Percentiles rank a stretch among this genome's conserved stretches.
Evolutionary conservation across 805 yeast species (phyloP).

Genomic region (Ogataea paradorogensis): DNA sequence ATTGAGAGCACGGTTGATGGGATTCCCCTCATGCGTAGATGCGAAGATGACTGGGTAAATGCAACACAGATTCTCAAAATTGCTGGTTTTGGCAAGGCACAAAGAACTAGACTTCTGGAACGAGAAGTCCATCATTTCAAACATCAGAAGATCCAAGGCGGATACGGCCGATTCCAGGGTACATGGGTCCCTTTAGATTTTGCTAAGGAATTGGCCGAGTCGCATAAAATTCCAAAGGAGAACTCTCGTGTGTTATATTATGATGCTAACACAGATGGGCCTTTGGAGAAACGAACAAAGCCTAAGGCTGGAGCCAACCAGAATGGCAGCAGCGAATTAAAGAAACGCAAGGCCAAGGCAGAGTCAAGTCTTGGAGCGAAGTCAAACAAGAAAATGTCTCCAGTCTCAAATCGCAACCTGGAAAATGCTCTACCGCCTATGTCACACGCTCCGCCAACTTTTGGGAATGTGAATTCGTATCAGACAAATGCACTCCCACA

Average conservation of each 20-base stretch:
- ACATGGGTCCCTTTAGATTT: conserved; percentile 77
- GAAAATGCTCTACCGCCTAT: not conserved
- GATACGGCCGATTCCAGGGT: conserved; percentile 82
- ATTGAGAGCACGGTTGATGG: conserved; percentile 65
- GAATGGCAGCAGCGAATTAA: conserved; percentile 18
- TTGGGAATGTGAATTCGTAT: conserved; percentile 9
- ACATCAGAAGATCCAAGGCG: conserved; percentile 82
- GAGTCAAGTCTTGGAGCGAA: conserved; percentile 22
- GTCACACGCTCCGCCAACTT: conserved; percentile 17
- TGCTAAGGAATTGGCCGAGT: conserved; percentile 56
- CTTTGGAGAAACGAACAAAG: conserved; percentile 41
- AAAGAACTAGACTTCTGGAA: conserved; percentile 72
- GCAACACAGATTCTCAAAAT: conserved; percentile 80
- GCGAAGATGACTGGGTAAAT: conserved; percentile 90
- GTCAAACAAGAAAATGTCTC: conserved; percentile 11
- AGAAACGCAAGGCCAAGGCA: conserved; percentile 33
- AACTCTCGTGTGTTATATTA: conserved; percentile 55
- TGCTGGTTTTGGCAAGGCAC: conserved; percentile 75
- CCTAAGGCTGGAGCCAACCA: conserved; percentile 15
- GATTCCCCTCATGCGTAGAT: conserved; percentile 84
- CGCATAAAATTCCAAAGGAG: conserved; percentile 48
- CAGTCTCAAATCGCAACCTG: not conserved
- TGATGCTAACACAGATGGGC: conserved; percentile 45
- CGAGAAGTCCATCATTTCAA: conserved; percentile 63
- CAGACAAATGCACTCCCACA: not conserved